Evolutionary conservation across 768 basidiomycete species (phyloP).

Genomic region (Amanita fuliginea): DNA sequence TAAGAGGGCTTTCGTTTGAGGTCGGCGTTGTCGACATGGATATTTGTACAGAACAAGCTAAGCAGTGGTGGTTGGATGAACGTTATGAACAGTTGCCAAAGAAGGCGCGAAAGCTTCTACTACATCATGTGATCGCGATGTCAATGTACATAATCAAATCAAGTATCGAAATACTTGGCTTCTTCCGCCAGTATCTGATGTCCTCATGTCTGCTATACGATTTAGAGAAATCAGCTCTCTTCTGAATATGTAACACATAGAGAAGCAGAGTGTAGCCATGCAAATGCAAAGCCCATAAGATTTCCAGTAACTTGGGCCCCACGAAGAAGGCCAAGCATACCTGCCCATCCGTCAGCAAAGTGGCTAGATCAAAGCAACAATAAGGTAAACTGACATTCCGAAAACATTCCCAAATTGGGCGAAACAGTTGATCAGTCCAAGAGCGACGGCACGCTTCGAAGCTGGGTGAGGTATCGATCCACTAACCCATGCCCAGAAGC

Average conservation of each 20-base stretch:
- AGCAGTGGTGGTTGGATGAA: not conserved
- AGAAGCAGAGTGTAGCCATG: conserved; percentile 35
- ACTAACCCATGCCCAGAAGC: conserved; percentile 45
- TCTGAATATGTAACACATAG: conserved; percentile 40
- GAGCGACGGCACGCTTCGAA: conserved; percentile 80
- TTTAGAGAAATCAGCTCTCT: conserved; percentile 14
- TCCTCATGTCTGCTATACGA: not conserved
- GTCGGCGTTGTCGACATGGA: conserved; percentile 46
- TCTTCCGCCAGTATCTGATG: not conserved
- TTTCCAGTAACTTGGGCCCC: conserved; percentile 60
- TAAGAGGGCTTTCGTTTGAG: conserved; percentile 55
- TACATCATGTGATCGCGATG: too few species aligned
- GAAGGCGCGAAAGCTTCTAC: too few species aligned
- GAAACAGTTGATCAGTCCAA: conserved; percentile 75
- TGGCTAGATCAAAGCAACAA: not conserved
- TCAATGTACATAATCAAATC: not conserved
- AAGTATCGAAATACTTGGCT: not conserved
- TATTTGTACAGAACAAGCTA: conserved; percentile 7
- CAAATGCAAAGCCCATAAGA: conserved; percentile 70
- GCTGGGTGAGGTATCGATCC: conserved; percentile 50
- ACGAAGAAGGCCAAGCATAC: conserved; percentile 56
- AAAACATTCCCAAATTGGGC: conserved; percentile 77
- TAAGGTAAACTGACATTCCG: conserved; percentile 47
- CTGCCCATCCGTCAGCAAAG: conserved; percentile 16
- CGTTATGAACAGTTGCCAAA: too few species aligned